Base-by-base conservation (phyloP, 306 rosid species). In the Prunus fruticosa region DNA sequence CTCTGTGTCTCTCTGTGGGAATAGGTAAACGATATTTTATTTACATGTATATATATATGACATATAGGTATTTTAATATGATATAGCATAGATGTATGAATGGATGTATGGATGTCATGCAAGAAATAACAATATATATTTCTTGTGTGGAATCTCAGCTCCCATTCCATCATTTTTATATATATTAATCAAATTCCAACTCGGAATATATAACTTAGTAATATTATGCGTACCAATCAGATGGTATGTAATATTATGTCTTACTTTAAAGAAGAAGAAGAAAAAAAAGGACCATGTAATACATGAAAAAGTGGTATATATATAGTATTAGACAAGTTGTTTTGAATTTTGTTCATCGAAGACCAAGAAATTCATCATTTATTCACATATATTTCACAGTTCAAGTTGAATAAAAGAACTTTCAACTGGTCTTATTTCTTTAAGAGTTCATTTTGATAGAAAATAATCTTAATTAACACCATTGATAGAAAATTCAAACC, bases 41-140 rank as follows among this genome's bases (percentile, higher is more conserved):
- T 75, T 71, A 80, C 70, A 71, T 38, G 9, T 38, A 38, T 75
- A 76, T n/a, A n/a, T 70, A 71, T 64, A 83, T 72, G 28, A 32
- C 16, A 51, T 43, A 22, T 19, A 49, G 38, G 51, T 43, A 2
- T 20, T 3, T 22, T 0, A 11, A 23, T 11, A 81, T 82, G 83
- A 79, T 67, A 74, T 66, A 46, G 54, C 67, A 77, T 62, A 72
- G 72, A 81, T 89, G 86, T 79, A 87, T 66, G 32, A 15, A 58
- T 60, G 47, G 14, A 80, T 80, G 78, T 72, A 67, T 38, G 43
- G 43, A 38, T 38, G 43, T 38, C 9, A 87, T 76, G 83, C 69
- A 70, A 43, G 84, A 84, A 30, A 66, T 75, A 52, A 51, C 28
- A 64, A 22, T 28, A 30, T n/a, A n/a, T 41, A 38, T 18, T 64